Conservation (phyloP, 2,329 filamentous ascomycete species). For the Bimuria novae-zelandiae region DNA sequence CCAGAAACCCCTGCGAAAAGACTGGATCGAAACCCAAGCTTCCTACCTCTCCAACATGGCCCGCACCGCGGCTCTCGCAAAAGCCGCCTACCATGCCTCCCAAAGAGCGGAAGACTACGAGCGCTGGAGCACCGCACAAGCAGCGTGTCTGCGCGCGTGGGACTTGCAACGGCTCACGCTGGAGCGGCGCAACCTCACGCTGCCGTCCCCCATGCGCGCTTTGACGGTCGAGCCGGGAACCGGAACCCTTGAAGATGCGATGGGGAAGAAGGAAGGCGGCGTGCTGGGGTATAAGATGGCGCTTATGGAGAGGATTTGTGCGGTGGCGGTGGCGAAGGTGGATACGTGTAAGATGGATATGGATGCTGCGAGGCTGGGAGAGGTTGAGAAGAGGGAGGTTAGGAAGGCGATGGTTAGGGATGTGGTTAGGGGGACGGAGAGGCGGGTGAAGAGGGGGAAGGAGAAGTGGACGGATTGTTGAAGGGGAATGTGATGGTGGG, state of each 20-base stretch:
- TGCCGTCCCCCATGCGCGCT: conserved; percentile 17
- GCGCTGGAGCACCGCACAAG: conserved; percentile 1
- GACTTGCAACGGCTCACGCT: conserved; percentile 19
- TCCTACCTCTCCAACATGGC: conserved; percentile 13
- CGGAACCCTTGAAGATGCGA: conserved; percentile 2
- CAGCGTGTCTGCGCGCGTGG: conserved; percentile 5
- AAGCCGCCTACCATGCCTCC: conserved; percentile 2
- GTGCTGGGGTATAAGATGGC: conserved; percentile 25
- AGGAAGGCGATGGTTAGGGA: conserved; percentile 10
- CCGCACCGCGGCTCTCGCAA: neutral
- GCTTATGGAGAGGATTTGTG: conserved; percentile 24
- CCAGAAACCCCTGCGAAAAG: conserved; percentile 13
- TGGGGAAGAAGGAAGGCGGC: conserved; percentile 3
- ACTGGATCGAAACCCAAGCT: conserved; percentile 22
- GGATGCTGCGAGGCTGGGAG: conserved; percentile 5
- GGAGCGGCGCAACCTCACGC: conserved; percentile 22
- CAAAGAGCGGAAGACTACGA: conserved; percentile 2
- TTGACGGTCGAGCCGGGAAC: conserved; percentile 12
- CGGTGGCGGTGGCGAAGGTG: conserved; percentile 10
- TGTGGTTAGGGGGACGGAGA: neutral
- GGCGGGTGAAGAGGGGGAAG: neutral
- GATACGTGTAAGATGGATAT: neutral
- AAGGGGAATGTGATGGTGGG: too few relatives aligned
- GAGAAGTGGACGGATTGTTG: neutral
- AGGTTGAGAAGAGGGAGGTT: conserved; percentile 16